A percentile compares a stretch with the other conserved stretches of the same genome.
These are phyloP conservation scores for Chaetomium olivaceum DNA, from an alignment of 2,329 filamentous ascomycete genomes.

Conservation along the genomic window DNA sequence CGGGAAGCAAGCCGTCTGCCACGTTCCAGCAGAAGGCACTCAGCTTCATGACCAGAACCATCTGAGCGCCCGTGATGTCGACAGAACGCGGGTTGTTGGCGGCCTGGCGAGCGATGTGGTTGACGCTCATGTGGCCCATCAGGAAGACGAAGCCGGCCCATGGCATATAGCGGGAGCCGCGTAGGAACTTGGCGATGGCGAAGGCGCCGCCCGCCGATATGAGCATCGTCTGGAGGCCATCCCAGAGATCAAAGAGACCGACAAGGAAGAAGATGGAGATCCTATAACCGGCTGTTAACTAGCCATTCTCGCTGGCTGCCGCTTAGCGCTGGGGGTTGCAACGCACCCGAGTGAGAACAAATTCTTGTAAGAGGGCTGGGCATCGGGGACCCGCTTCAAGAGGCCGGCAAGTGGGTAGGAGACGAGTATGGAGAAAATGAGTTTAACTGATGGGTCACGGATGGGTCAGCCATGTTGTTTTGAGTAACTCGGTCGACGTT, in stretches of 20 bases:
- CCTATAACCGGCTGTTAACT: slow-evolving; percentile 43
- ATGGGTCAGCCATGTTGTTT: slow-evolving; percentile 10
- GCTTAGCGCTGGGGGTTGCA: neutral
- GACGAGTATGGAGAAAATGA: slow-evolving; percentile 84
- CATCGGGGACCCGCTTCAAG: slow-evolving; percentile 87
- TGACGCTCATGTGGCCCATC: slow-evolving; percentile 93
- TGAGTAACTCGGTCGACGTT: neutral
- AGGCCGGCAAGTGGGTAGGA: slow-evolving; percentile 89
- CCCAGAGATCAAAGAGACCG: slow-evolving; percentile 91
- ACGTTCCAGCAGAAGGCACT: slow-evolving; percentile 98
- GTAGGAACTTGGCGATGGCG: slow-evolving; percentile 76
- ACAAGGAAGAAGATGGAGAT: slow-evolving; percentile 88
- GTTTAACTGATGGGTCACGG: slow-evolving; percentile 68
- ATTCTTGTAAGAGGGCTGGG: slow-evolving; percentile 82
- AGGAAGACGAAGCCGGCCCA: slow-evolving; percentile 93
- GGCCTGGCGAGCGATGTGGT: slow-evolving; percentile 80
- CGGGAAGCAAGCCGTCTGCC: slow-evolving; percentile 81
- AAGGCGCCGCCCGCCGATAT: slow-evolving; percentile 81
- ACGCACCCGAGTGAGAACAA: slow-evolving; percentile 75
- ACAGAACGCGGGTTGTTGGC: slow-evolving; percentile 64
- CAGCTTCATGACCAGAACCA: slow-evolving; percentile 98
- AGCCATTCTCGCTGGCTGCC: neutral
- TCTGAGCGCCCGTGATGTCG: slow-evolving; percentile 94
- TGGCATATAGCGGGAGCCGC: slow-evolving; percentile 87
- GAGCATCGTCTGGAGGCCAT: slow-evolving; percentile 73